These are phyloP conservation scores for Arxiozyma heterogenica DNA, from an alignment of 1,139 yeast species.

Conservation along the genomic window DNA sequence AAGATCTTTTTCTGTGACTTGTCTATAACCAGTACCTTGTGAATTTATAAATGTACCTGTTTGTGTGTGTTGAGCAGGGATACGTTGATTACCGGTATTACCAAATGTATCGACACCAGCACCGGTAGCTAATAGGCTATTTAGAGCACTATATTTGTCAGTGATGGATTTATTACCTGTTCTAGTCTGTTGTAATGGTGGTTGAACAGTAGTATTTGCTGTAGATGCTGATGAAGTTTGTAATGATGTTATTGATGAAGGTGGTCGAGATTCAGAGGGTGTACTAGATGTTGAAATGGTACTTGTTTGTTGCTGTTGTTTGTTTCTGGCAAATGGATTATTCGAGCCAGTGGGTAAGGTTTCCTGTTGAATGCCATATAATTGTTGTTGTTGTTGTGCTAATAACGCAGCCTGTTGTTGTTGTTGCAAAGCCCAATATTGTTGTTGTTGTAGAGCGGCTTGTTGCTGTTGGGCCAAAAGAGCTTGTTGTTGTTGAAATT, in stretches of 20 bases:
- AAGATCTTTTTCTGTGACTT: slow-evolving; percentile 34
- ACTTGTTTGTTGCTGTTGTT: slow-evolving; percentile 3
- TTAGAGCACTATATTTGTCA: slow-evolving; percentile 61
- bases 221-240: slow-evolving; percentile 12
- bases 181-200: slow-evolving; percentile 35
- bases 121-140: slow-evolving; percentile 71
- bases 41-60: slow-evolving; percentile 76
- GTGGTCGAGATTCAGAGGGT: slow-evolving; percentile 2
- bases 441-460: slow-evolving; percentile 12
- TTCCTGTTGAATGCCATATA: slow-evolving; percentile 23
- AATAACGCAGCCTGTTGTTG: slow-evolving; percentile 27
- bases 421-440: slow-evolving; percentile 31
- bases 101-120: slow-evolving; percentile 95
- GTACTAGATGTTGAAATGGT: slow-evolving; percentile 8
- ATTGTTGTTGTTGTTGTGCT: slow-evolving; percentile 32
- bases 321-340: slow-evolving; percentile 73
- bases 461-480: slow-evolving; percentile 29
- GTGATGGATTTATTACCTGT: slow-evolving; percentile 42
- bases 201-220: slow-evolving; percentile 13
- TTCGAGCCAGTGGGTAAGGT: slow-evolving; percentile 67
- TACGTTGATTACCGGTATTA: slow-evolving; percentile 78
- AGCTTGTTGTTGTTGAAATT: slow-evolving; percentile 32
- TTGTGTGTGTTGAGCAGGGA: slow-evolving; percentile 89
- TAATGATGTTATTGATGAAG: slow-evolving; percentile 7
- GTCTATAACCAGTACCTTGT: slow-evolving; percentile 74